Evolutionary conservation across 176 grass and related monocot species (phyloP), one percentile per base, ranked within the genome.

Genomic region (Avena sativa): DNA sequence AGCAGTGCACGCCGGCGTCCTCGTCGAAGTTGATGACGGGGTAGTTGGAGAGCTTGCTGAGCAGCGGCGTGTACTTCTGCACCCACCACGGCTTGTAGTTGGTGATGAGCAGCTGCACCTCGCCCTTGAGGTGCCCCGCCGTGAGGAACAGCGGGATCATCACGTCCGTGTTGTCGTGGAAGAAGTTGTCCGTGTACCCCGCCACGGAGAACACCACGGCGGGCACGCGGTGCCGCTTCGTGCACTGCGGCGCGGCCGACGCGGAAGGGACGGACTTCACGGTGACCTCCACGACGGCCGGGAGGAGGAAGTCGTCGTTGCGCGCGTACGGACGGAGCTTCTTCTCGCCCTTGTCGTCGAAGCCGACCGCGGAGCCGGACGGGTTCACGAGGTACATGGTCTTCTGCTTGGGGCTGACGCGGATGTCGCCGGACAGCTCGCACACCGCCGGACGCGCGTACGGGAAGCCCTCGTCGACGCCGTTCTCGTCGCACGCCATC

Each of bases 401-500:
- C 71, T 87, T 92, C 19, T 90, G 21, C 51, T 94, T 97, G 5
- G 92, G 86, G 64, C 71, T 85, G 40, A 97, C 82, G 5, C 95
- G 87, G 67, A 97, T 60, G 55, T 97, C 92, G 17, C 95, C 95
- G n/a, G 82, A 88, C 21, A 97, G 86, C 71, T 94, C 88, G 80
- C 95, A 97, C 40, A 91, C 83, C 2, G 56, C 57, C 9, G 92
- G 90, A 0, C 95, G 90, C 57, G 94, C 92, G 60, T 97, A 95
- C 4, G 93, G 93, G 87, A 95, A 95, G 1, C 93, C 93, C 74
- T 92, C 85, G 82, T 95, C 93, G 1, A 72, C 65, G 51, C 79
- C 68, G 2, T 95, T 90, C 60, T 95, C 93, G 32, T 95, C 93
- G 84, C 93, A 95, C 34, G 9, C 72, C 61, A 95, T 89, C 79